Evolutionary conservation across 331 rosid genomes (phyloP).

Genomic region (Phaseolus coccineus): DNA sequence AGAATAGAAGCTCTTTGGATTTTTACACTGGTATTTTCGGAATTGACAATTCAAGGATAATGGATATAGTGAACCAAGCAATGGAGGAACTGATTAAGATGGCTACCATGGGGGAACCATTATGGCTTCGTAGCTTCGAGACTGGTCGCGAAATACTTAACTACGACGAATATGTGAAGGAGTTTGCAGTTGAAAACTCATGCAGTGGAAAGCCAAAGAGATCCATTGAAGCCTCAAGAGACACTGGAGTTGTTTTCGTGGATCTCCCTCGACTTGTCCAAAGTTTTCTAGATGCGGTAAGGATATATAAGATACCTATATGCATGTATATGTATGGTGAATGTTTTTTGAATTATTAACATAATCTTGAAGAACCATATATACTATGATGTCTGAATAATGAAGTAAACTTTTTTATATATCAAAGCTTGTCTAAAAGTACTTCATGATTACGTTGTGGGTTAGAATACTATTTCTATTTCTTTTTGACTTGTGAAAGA

Average conservation of each 20-base stretch:
- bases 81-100: constrained; percentile 79
- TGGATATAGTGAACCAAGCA: constrained; percentile 78
- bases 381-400: not conserved
- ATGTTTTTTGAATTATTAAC: not conserved
- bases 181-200: constrained; percentile 53
- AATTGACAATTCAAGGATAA: constrained; percentile 80
- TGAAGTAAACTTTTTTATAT: not conserved
- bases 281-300: constrained; percentile 54
- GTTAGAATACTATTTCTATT: not conserved
- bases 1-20: constrained; percentile 80
- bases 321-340: not conserved
- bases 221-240: constrained; percentile 92
- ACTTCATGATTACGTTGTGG: not conserved
- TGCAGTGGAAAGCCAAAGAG: constrained; percentile 54
- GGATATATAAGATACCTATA: not conserved
- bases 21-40: constrained; percentile 89
- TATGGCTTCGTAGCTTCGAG: constrained; percentile 91
- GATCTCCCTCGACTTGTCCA: constrained; percentile 56
- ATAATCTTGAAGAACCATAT: not conserved
- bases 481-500: not conserved
- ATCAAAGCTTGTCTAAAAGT: not conserved
- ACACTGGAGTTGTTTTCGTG: constrained; percentile 65
- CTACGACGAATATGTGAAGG: constrained; percentile 86
- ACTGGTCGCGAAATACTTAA: constrained; percentile 87
- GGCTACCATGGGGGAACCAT: constrained; percentile 76